phyloP scores from a whole-genome alignment of 768 basidiomycete species.

The Candolleomyces eurysporus region DNA sequence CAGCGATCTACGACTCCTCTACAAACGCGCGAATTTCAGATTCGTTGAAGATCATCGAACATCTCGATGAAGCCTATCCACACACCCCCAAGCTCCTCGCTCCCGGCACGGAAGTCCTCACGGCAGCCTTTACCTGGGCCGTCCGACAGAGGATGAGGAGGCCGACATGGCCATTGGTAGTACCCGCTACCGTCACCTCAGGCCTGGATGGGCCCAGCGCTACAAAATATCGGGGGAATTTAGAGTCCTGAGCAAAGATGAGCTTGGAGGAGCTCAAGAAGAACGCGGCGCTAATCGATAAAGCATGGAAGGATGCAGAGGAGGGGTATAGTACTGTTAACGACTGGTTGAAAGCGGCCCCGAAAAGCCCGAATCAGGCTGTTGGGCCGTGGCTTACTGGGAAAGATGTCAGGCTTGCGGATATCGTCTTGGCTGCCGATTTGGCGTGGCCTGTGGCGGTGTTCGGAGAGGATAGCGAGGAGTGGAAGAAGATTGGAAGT shows the following conservation, averaged over 20 bases:
- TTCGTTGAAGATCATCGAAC: constrained; percentile 37
- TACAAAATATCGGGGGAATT: background rate
- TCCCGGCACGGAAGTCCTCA: constrained; percentile 26
- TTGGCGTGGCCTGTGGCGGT: background rate
- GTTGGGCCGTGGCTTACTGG: background rate
- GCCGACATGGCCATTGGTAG: background rate
- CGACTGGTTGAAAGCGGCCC: too few relatives aligned
- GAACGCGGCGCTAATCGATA: background rate
- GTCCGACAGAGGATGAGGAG: background rate
- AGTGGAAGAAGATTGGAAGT: background rate
- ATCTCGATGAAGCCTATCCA: constrained; percentile 43
- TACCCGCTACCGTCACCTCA: background rate
- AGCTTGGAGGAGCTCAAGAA: background rate
- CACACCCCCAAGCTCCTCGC: constrained; percentile 31
- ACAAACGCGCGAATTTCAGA: constrained; percentile 32
- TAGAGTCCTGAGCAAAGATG: background rate
- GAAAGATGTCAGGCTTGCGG: background rate
- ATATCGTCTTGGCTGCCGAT: background rate
- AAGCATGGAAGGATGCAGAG: background rate
- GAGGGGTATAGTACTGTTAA: background rate
- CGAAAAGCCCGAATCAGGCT: background rate
- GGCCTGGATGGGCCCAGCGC: background rate
- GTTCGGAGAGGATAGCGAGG: background rate
- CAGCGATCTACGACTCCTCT: constrained; percentile 39
- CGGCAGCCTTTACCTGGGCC: constrained; percentile 22